A percentile compares a stretch with the other conserved stretches of the same genome.
Evolutionary conservation across 2,329 filamentous ascomycete species (phyloP).

Genomic region (Microsporum audouinii): DNA sequence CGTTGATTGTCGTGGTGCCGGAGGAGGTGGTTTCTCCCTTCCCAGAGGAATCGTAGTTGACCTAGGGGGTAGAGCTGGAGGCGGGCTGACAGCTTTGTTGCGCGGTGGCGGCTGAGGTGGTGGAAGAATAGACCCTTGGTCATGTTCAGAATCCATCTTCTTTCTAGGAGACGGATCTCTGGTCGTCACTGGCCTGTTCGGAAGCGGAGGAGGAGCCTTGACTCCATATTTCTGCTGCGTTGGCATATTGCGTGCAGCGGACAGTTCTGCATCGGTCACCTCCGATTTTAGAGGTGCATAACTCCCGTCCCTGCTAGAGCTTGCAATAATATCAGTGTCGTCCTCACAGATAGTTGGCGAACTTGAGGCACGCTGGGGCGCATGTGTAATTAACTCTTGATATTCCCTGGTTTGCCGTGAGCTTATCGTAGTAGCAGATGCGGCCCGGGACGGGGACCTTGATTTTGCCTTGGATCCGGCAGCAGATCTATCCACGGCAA

Average conservation of each 20-base stretch:
- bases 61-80: neutral
- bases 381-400: constrained; percentile 2
- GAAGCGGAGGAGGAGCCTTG: neutral
- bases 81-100: constrained; percentile 11
- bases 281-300: neutral
- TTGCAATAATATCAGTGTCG: neutral
- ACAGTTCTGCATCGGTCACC: neutral
- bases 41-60: neutral
- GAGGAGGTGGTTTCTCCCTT: constrained; percentile 4
- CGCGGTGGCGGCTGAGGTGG: neutral
- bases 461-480: neutral
- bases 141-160: neutral
- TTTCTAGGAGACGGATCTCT: neutral
- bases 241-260: neutral
- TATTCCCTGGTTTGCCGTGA: neutral
- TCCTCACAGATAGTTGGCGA: neutral
- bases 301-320: neutral
- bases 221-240: neutral
- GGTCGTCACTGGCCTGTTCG: neutral
- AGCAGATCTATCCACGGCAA: constrained; percentile 24
- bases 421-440: neutral
- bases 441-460: neutral
- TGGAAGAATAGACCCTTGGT: neutral
- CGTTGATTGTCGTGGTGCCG: constrained; percentile 1
- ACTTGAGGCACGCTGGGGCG: neutral